Base-by-base conservation (phyloP, 306 rosid species). In the Sicyos baderoa region DNA sequence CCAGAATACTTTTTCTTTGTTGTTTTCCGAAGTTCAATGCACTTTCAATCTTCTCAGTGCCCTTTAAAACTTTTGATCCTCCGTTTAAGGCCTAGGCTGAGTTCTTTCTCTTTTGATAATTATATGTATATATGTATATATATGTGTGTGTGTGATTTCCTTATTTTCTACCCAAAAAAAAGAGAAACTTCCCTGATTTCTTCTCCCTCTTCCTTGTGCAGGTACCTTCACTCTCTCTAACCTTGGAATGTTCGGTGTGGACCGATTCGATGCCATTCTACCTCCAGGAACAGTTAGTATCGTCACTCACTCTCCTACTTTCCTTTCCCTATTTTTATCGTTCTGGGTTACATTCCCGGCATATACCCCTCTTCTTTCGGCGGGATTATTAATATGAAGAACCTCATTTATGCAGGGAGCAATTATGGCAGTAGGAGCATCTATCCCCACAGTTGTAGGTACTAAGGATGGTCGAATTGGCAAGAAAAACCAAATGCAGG, bases 181-280 rank as follows among this genome's bases (percentile, higher is more conserved):
- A 37, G 29, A 32, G 4, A 40, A 7, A 40, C 12, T 40, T 9
- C n/a, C 16, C 51, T 47, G 14, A 47, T 47, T 47, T 47, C 51
- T 47, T 14, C n/a, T 2, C 45, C 45, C 68, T 78, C 14, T 66
- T 72, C 70, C 72, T 59, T 77, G 51, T 23, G 25, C 68, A 92
- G 98, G 98, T 70, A 89, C 98, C 27, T 92, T 92, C 81, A 89
- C 95, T 72, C 86, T 92, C 57, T 89, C 96, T 29, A 92, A 92
- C 81, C 91, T 92, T 53, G 98, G 98, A 67, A 92, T 92, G 98
- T 92, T 89, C 71, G 98, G 96, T 0, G 98, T 92, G 71, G 98
- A 89, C 80, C 93, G 91, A 63, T 92, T 92, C 70, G 98, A 89
- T 86, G 98, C 98, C 37, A 89, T 92, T 81, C 87, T 92, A 56